Percentiles rank a stretch among this genome's conserved stretches.
Conservation (phyloP, 148 eudicot species). For the Nyssa sinensis region DNA sequence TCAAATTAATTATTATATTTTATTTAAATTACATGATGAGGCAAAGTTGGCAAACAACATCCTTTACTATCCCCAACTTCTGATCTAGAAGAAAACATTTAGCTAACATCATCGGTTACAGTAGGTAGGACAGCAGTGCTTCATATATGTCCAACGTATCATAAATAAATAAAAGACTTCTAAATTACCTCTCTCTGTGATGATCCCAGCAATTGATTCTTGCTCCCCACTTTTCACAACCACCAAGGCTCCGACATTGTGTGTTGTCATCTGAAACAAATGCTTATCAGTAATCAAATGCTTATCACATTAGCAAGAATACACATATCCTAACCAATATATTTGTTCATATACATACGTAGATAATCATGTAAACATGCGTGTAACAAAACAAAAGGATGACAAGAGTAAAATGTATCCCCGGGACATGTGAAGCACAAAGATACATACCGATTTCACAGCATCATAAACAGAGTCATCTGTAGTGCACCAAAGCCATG, state of each 20-base stretch:
- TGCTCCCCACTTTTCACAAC: conserved; percentile 90
- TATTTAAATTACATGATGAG: neutral
- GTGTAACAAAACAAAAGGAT: neutral
- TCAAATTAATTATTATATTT: neutral
- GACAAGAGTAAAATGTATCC: neutral
- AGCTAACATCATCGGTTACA: neutral
- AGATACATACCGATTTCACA: conserved; percentile 75
- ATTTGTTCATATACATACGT: neutral
- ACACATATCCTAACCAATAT: neutral
- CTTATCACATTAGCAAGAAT: neutral
- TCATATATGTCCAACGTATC: neutral
- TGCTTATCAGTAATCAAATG: neutral
- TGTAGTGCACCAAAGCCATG: conserved; percentile 98
- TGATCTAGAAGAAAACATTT: neutral
- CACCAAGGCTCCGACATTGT: conserved; percentile 97
- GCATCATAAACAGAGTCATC: conserved; percentile 95
- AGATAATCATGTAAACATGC: neutral
- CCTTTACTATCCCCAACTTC: neutral
- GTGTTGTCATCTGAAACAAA: conserved; percentile 81
- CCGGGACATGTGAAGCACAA: neutral
- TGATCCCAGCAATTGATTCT: conserved; percentile 85
- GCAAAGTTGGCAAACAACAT: neutral
- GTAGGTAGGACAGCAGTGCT: neutral
- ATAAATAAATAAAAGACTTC: neutral
- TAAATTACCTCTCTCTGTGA: conserved; percentile 84